These are phyloP conservation scores for Dictyostelium capitatum DNA, from an alignment of 78 protist species.

Conservation along the genomic window DNA sequence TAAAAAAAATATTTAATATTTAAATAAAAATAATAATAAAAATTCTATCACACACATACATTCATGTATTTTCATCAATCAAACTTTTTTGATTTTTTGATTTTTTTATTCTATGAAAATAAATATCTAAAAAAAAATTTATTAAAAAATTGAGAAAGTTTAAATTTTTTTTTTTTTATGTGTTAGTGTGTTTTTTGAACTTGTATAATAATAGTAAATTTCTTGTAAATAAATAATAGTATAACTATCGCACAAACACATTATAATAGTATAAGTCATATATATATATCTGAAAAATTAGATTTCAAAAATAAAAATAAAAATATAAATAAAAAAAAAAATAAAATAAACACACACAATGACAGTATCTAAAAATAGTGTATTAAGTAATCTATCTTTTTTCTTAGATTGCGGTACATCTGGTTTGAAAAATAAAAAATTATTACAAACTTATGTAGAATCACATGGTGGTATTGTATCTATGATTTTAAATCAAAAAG, in stretches of 20 bases:
- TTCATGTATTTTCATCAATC: too few relatives aligned
- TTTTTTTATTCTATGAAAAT: neutral
- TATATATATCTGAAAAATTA: neutral
- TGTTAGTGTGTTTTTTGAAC: too few relatives aligned
- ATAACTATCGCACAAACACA: too few relatives aligned
- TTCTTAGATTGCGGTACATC: constrained; percentile 35
- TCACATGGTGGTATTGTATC: constrained; percentile 41
- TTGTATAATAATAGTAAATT: too few relatives aligned
- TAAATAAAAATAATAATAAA: neutral
- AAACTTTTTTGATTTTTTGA: too few relatives aligned
- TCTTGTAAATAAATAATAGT: too few relatives aligned
- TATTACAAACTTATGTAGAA: constrained; percentile 10
- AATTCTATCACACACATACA: neutral
- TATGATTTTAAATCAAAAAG: constrained; percentile 59
- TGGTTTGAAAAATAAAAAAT: constrained; percentile 45
- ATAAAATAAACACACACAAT: neutral
- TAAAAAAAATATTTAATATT: neutral
- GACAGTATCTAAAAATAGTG: neutral
- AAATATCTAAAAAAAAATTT: too few relatives aligned
- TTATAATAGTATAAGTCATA: too few relatives aligned
- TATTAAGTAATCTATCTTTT: neutral
- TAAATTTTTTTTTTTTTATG: too few relatives aligned
- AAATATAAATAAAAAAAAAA: neutral
- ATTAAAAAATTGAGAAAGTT: too few relatives aligned
- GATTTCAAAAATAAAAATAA: neutral